These are phyloP conservation scores for Pleurotus tuber-regium DNA, from an alignment of 768 basidiomycete genomes.

Conservation along the genomic window DNA sequence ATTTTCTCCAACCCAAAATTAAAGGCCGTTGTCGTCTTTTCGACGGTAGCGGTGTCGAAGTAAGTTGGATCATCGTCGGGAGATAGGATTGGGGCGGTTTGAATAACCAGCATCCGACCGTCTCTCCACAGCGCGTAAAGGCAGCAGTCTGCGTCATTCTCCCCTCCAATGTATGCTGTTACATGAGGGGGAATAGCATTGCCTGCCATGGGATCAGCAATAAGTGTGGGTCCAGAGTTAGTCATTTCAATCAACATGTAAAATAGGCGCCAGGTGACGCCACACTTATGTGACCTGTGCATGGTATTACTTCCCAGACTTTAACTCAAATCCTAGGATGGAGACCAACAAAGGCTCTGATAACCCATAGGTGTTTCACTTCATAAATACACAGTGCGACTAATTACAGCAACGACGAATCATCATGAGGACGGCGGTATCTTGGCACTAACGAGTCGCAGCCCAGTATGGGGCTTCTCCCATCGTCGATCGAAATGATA, in stretches of 20 bases:
- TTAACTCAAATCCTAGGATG: not conserved
- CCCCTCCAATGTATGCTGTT: conserved; percentile 16
- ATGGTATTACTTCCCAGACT: too few species aligned
- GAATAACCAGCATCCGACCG: conserved; percentile 15
- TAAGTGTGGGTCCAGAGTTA: conserved; percentile 4
- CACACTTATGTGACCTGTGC: too few species aligned
- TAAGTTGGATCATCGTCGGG: not conserved
- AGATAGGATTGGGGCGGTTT: conserved; percentile 11
- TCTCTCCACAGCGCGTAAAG: conserved; percentile 13
- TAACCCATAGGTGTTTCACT: too few species aligned
- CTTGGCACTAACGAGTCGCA: too few species aligned
- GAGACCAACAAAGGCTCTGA: conserved; percentile 1
- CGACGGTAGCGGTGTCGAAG: not conserved
- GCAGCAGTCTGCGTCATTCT: conserved; percentile 4
- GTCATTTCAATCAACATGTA: conserved; percentile 3
- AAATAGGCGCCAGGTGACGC: conserved; percentile 5
- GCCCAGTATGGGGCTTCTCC: not conserved
- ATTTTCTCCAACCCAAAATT: conserved; percentile 4
- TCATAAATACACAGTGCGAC: too few species aligned
- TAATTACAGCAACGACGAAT: too few species aligned
- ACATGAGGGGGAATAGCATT: conserved; percentile 16
- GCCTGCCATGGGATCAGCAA: conserved; percentile 5
- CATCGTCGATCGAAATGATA: too few species aligned
- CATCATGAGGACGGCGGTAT: too few species aligned
- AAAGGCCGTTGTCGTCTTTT: not conserved